Base-by-base conservation (phyloP, 345 rosid species). In the Stellera chamaejasme region DNA sequence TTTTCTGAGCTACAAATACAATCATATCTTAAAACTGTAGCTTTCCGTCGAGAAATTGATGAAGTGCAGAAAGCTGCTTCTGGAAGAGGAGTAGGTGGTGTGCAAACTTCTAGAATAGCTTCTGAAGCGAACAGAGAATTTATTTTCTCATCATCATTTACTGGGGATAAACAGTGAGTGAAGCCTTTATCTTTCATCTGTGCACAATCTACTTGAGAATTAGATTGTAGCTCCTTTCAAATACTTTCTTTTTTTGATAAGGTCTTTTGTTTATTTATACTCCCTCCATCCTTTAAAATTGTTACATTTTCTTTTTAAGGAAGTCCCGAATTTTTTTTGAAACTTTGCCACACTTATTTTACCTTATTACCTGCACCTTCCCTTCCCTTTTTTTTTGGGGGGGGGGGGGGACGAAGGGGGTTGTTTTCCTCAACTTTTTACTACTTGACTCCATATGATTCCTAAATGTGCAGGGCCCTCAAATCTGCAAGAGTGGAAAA, bases 71-170 rank as follows among this genome's bases (percentile, higher is more conserved):
- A 75, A 75, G 74, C 83, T 68, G 91, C 99, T 52, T 80, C 87
- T 72, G 97, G 96, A 65, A 78, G 75, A 55, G 94, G 79, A 48
- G 75, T 89, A 44, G 87, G 82, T 72, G 99, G 97, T 54, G 79
- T 89, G 51, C 94, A 79, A 65, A 84, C 94, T 72, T 80, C 99
- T 55, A 69, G 92, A 61, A 93, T 89, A 64, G 96, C 99, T 12
- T 89, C 97, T 32, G 99, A 93, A 80, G 91, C 97, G 57, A 89
- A 89, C 67, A 82, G 85, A 72, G 97, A 89, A 70, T 93, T 82
- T 74, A 87, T 93, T 62, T 89, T 87, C 67, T 93, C 99, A 0
- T 84, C 97, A 57, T 78, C 94, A 15, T 93, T 82, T 75, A 68
- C 79, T 48, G 99, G 99, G 25, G 85, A 93, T 67, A 93, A 89